Conservation (phyloP, 2,329 filamentous ascomycete genomes). For the Paracorniculantispora psalliotae region DNA sequence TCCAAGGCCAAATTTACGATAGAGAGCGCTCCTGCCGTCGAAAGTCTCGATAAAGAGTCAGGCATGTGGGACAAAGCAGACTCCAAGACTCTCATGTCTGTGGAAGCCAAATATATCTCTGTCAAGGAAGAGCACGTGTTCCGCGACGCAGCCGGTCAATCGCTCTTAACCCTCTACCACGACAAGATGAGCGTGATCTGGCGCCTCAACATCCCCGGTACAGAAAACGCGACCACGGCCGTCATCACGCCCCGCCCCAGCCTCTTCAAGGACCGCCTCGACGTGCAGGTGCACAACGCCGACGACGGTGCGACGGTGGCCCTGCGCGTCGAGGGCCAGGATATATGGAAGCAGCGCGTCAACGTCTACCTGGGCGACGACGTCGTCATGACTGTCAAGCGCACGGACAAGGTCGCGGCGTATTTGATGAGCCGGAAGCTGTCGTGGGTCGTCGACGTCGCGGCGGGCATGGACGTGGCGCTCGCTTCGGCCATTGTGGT, state of each 20-base stretch:
- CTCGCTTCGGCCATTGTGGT: slow-evolving; percentile 1
- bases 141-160: background rate
- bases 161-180: background rate
- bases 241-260: background rate
- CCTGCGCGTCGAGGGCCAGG: background rate
- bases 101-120: background rate
- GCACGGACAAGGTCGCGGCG: background rate
- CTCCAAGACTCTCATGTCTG: background rate
- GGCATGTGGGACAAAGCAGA: background rate
- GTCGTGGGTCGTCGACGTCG: background rate
- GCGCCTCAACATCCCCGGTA: background rate
- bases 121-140: background rate
- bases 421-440: background rate
- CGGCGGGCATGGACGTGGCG: background rate
- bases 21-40: background rate
- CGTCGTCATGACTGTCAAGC: slow-evolving; percentile 1
- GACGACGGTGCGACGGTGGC: background rate
- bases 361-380: background rate
- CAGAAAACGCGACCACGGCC: background rate
- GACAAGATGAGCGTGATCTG: background rate
- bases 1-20: background rate
- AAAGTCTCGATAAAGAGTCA: background rate
- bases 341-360: slow-evolving; percentile 4
- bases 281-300: background rate
- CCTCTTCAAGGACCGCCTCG: background rate